phyloP scores from a whole-genome alignment of 2,329 filamentous ascomycete genomes.

The Alternaria metachromatica region DNA sequence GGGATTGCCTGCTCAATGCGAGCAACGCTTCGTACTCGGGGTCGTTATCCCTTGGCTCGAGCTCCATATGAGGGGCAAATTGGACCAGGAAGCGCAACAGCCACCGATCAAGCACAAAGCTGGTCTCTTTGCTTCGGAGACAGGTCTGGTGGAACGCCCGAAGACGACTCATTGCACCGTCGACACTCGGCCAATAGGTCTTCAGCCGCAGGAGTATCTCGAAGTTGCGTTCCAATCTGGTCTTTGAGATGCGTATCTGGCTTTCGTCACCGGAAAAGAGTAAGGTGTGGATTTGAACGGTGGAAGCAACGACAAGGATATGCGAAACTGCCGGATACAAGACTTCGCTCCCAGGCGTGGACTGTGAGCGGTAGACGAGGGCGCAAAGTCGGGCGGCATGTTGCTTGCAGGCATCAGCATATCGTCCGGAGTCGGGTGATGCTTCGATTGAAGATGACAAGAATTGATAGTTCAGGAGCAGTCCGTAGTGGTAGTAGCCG shows the following conservation, averaged over 20 bases:
- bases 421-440: slow-evolving; percentile 16
- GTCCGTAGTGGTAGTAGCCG: slow-evolving; percentile 33
- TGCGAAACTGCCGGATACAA: slow-evolving; percentile 33
- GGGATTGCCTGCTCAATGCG: slow-evolving; percentile 32
- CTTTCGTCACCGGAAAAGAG: slow-evolving; percentile 30
- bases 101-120: slow-evolving; percentile 34
- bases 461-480: slow-evolving; percentile 33
- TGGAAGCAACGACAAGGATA: slow-evolving; percentile 32
- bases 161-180: slow-evolving; percentile 33
- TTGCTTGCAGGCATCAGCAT: slow-evolving; percentile 31
- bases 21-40: slow-evolving; percentile 32
- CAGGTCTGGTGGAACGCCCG: slow-evolving; percentile 35
- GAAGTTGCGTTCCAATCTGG: slow-evolving; percentile 33
- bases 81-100: slow-evolving; percentile 33
- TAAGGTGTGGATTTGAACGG: slow-evolving; percentile 31
- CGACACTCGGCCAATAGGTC: slow-evolving; percentile 33
- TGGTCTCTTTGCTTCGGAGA: slow-evolving; percentile 33
- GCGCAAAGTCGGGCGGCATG: slow-evolving; percentile 31
- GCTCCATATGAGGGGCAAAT: slow-evolving; percentile 35
- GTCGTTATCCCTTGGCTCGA: slow-evolving; percentile 34
- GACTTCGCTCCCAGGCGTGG: slow-evolving; percentile 27
- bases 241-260: slow-evolving; percentile 29
- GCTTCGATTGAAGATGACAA: slow-evolving; percentile 22
- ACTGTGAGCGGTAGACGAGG: slow-evolving; percentile 29
- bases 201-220: slow-evolving; percentile 28